Percentiles rank a stretch among this genome's conserved stretches.
Conservation (phyloP, 192 early-diverging fungal species). For the Geosiphon pyriformis region DNA sequence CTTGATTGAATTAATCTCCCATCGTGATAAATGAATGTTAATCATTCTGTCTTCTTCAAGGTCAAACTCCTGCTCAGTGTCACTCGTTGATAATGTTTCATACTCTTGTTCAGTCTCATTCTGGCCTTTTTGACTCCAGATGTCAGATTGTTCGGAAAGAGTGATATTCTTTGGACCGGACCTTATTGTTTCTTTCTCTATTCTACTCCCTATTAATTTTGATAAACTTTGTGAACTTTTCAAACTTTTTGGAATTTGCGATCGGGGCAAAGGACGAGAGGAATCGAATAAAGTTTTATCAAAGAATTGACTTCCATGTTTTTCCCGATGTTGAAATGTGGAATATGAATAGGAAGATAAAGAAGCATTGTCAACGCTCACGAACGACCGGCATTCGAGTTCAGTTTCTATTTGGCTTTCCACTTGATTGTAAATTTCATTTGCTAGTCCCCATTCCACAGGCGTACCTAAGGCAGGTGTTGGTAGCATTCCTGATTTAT, state of each 20-base stretch:
- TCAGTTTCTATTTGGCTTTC: neutral
- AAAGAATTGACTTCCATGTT: no score
- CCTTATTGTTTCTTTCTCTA: no score
- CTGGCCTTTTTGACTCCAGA: neutral
- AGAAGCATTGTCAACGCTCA: neutral
- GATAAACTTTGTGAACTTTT: no score
- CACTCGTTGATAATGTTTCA: neutral
- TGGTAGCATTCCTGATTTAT: neutral
- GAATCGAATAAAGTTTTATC: no score
- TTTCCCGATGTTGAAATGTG: neutral
- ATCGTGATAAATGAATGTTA: neutral
- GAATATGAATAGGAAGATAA: neutral
- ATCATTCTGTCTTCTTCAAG: neutral
- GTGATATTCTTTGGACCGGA: neutral
- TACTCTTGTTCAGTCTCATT: neutral
- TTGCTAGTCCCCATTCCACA: neutral
- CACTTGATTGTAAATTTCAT: neutral
- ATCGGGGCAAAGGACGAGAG: neutral
- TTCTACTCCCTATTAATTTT: no score
- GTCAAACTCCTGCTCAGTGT: neutral
- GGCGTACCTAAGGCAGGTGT: neutral
- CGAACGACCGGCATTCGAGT: neutral
- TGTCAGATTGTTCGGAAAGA: neutral
- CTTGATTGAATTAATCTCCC: neutral
- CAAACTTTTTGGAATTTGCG: neutral